These are phyloP conservation scores for Cronartium quercuum DNA, from an alignment of 1,284 basidiomycete species.

Conservation along the genomic window DNA sequence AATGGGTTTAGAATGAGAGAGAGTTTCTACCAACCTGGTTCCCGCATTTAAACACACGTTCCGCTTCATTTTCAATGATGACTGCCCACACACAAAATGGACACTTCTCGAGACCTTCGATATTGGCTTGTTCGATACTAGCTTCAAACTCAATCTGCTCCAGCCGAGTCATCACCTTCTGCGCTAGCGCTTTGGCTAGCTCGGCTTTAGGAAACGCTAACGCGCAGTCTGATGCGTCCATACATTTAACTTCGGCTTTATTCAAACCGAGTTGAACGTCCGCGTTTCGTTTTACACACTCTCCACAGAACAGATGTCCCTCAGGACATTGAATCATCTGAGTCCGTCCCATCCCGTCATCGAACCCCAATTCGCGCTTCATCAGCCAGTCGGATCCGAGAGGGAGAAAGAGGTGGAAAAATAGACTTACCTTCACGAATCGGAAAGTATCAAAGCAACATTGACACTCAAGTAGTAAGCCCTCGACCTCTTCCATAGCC, in stretches of 20 bases:
- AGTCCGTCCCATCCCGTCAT: background rate
- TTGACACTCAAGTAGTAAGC: constrained; percentile 44
- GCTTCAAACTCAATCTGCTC: constrained; percentile 45
- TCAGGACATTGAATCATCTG: constrained; percentile 76
- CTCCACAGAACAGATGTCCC: constrained; percentile 65
- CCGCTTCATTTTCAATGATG: constrained; percentile 68
- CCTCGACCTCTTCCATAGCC: constrained; percentile 40
- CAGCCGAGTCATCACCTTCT: constrained; percentile 41
- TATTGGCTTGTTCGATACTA: constrained; percentile 43
- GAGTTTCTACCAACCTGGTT: constrained; percentile 54
- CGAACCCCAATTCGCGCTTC: background rate
- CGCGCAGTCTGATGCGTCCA: constrained; percentile 44
- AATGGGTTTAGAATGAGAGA: background rate
- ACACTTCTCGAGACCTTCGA: constrained; percentile 64
- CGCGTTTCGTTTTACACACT: constrained; percentile 55
- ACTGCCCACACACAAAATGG: constrained; percentile 77
- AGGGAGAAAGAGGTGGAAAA: no score
- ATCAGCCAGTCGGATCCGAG: no score
- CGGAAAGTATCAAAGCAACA: constrained; percentile 44
- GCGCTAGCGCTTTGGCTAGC: constrained; percentile 40
- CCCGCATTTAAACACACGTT: constrained; percentile 71
- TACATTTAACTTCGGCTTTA: constrained; percentile 46
- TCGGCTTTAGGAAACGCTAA: constrained; percentile 42
- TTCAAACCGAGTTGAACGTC: constrained; percentile 52
- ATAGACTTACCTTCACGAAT: background rate